Evolutionary conservation across 345 rosid species (phyloP).

Genomic region (Citrus mangshanensis): DNA sequence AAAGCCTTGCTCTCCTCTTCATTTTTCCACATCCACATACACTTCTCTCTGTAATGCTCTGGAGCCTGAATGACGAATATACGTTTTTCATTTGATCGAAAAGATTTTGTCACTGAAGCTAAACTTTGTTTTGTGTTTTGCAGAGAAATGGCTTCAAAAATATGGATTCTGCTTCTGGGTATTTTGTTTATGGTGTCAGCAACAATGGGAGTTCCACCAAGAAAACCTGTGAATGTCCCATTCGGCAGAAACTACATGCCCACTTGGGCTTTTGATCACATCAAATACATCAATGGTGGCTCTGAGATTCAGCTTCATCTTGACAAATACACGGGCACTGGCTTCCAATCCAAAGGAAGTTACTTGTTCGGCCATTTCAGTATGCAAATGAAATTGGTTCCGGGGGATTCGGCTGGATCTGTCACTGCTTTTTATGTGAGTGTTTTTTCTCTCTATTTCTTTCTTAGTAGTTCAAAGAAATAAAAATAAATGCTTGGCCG

Average conservation of each 20-base stretch:
- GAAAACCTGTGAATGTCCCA: slow-evolving; percentile 54
- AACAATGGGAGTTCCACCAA: slow-evolving; percentile 54
- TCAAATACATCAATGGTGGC: slow-evolving; percentile 73
- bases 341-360: slow-evolving; percentile 79
- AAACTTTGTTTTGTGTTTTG: not conserved
- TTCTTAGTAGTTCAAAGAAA: not conserved
- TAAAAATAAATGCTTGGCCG: not conserved
- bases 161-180: slow-evolving; percentile 28
- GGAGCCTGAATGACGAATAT: not conserved
- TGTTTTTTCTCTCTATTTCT: not conserved
- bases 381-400: slow-evolving; percentile 77
- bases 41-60: slow-evolving; percentile 7
- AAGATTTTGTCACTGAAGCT: not conserved
- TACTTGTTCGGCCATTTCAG: slow-evolving; percentile 85
- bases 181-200: slow-evolving; percentile 41
- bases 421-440: slow-evolving; percentile 86
- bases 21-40: not conserved
- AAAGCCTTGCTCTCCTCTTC: not conserved
- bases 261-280: slow-evolving; percentile 95
- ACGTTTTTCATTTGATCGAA: not conserved
- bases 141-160: slow-evolving; percentile 31
- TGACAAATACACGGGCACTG: slow-evolving; percentile 87
- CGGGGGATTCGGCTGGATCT: slow-evolving; percentile 84
- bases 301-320: slow-evolving; percentile 63
- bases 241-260: slow-evolving; percentile 77